phyloP scores from a whole-genome alignment of 768 basidiomycete species.

The Phaeotremella fagi region DNA sequence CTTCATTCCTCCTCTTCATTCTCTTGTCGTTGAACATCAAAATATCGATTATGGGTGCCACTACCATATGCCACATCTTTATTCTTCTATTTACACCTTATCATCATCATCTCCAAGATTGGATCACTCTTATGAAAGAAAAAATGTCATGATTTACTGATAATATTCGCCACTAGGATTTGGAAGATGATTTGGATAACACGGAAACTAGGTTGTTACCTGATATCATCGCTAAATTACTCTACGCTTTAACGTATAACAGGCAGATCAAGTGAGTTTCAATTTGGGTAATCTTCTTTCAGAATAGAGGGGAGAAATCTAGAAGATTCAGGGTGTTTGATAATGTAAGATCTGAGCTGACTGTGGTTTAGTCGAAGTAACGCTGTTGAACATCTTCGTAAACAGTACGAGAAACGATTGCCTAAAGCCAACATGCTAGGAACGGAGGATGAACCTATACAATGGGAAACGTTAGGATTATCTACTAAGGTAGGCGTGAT shows the following conservation, averaged over 20 bases:
- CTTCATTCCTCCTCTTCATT: background rate
- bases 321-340: too few species aligned
- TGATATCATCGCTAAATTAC: conserved; percentile 40
- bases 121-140: background rate
- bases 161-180: conserved; percentile 11
- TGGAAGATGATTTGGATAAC: conserved; percentile 42
- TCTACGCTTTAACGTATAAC: conserved; percentile 47
- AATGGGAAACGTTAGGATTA: conserved; percentile 43
- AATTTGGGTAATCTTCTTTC: background rate
- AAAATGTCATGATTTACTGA: too few species aligned
- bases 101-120: background rate
- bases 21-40: background rate
- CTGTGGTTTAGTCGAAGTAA: conserved; percentile 35
- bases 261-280: conserved; percentile 41
- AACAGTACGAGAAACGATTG: conserved; percentile 36
- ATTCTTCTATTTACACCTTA: background rate
- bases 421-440: conserved; percentile 28
- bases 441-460: conserved; percentile 31
- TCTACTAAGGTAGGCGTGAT: conserved; percentile 35
- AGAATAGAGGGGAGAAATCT: background rate
- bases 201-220: conserved; percentile 33
- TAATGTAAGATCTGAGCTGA: too few species aligned
- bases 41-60: too few species aligned
- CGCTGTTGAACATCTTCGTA: conserved; percentile 37
- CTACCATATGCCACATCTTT: background rate